These are phyloP conservation scores for Roridomyces roridus DNA, from an alignment of 768 basidiomycete species.

Conservation along the genomic window DNA sequence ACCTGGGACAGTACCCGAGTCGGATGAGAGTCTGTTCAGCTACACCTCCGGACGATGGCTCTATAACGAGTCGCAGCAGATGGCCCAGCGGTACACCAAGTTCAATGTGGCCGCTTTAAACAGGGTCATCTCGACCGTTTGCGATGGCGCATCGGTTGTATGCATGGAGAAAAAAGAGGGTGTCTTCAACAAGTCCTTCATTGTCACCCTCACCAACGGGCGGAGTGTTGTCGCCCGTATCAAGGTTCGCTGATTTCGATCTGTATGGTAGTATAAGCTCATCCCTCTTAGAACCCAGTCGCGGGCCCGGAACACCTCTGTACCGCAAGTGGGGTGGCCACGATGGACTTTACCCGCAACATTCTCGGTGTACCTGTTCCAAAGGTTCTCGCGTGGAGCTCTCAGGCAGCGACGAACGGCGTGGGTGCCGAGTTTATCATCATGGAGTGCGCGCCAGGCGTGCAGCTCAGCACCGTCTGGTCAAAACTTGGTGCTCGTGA, in stretches of 20 bases:
- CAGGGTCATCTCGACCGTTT: not conserved
- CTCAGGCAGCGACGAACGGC: slow-evolving; percentile 25
- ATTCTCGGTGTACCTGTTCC: slow-evolving; percentile 35
- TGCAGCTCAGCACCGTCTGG: slow-evolving; percentile 27
- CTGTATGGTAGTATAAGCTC: not conserved
- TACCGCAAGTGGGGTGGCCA: slow-evolving; percentile 45
- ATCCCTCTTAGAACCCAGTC: slow-evolving; percentile 14
- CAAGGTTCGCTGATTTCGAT: not conserved
- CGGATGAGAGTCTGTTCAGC: not conserved
- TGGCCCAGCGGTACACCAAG: not conserved
- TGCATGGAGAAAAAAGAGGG: not conserved
- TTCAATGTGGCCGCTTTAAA: not conserved
- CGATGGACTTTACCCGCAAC: slow-evolving; percentile 36
- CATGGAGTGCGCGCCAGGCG: slow-evolving; percentile 37
- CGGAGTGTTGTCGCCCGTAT: not conserved
- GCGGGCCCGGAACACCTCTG: slow-evolving; percentile 32
- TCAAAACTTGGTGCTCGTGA: slow-evolving; percentile 2
- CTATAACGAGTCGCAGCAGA: not conserved
- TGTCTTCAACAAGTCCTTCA: not conserved
- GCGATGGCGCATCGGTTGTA: not conserved
- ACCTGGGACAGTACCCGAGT: not conserved
- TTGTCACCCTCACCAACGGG: not conserved
- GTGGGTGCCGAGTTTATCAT: slow-evolving; percentile 42
- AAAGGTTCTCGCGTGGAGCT: slow-evolving; percentile 36
- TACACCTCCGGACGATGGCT: not conserved